Base-by-base conservation (phyloP, 768 basidiomycete genomes). In the Crassisporium funariophilum region DNA sequence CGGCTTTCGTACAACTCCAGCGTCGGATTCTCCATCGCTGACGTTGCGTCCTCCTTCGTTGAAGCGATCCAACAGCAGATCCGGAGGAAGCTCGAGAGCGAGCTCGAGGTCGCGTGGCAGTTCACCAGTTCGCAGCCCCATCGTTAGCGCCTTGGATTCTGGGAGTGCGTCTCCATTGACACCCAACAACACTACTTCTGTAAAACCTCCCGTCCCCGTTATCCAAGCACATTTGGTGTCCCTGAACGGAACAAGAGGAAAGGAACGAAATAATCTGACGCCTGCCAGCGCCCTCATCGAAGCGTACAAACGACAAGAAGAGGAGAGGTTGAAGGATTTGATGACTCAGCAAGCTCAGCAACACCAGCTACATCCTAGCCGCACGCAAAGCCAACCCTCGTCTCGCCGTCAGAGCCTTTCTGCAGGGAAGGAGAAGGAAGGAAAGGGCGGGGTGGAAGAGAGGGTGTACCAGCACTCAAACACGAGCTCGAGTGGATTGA, bases 331-430 rank as follows among this genome's bases (percentile, higher is more conserved):
- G 55, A n/a, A n/a, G n/a, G n/a, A n/a, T n/a, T n/a, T n/a, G n/a
- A n/a, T n/a, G n/a, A 63, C 0, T 53, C 35, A 55, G 33, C 42
- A 64, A 12, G 62, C 66, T 47, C 59, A 66, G 31, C 58, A 57
- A 27, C 57, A 57, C 22, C 52, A 5, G 48, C n/a, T n/a, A n/a
- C n/a, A n/a, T n/a, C n/a, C n/a, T n/a, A n/a, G n/a, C n/a, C n/a
- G n/a, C n/a, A n/a, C n/a, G n/a, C n/a, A n/a, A n/a, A n/a, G n/a
- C n/a, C n/a, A n/a, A n/a, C n/a, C n/a, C n/a, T n/a, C n/a, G n/a
- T n/a, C n/a, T n/a, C n/a, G n/a, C n/a, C n/a, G n/a, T n/a, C n/a
- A n/a, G n/a, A n/a, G 31, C 12, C n/a, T n/a, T n/a, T n/a, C n/a
- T n/a, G n/a, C n/a, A n/a, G n/a, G n/a, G n/a, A n/a, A n/a, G n/a